A percentile compares a stretch with the other conserved stretches of the same genome.
phyloP scores from a whole-genome alignment of 306 rosid genomes.

The Medicago ruthenica region DNA sequence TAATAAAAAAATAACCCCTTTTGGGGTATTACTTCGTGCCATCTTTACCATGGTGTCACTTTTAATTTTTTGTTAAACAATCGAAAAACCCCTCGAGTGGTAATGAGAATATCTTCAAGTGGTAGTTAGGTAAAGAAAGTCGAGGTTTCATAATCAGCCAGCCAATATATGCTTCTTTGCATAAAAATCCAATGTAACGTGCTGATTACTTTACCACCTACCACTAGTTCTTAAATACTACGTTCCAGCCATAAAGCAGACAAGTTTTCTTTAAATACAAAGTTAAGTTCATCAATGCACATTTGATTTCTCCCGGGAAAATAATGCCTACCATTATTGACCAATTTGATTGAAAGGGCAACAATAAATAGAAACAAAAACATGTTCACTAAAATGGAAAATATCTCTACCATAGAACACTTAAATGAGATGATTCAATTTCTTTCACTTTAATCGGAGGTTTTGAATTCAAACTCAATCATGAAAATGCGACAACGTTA shows the following conservation, averaged over 20 bases:
- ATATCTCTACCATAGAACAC: not conserved
- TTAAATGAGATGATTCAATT: no score
- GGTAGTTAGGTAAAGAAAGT: conserved; percentile 24
- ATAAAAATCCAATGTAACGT: conserved; percentile 40
- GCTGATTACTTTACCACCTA: conserved; percentile 38
- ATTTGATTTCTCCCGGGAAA: not conserved
- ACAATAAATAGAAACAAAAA: not conserved
- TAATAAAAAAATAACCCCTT: not conserved
- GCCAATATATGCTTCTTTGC: conserved; percentile 26
- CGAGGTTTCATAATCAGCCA: not conserved
- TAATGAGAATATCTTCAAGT: conserved; percentile 26
- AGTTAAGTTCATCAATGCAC: conserved; percentile 49
- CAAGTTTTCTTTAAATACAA: conserved; percentile 28
- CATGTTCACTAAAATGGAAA: conserved; percentile 36
- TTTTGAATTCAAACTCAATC: no score
- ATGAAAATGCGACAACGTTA: no score
- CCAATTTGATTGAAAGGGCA: conserved; percentile 29
- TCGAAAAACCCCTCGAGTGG: conserved; percentile 10
- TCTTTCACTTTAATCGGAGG: no score
- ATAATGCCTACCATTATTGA: conserved; percentile 48
- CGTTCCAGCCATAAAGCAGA: conserved; percentile 10
- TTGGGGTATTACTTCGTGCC: conserved; percentile 25
- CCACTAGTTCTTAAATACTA: conserved; percentile 24
- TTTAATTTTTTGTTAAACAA: conserved; percentile 1
- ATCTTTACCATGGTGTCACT: conserved; percentile 4